Evolutionary conservation across 2,329 filamentous ascomycete genomes (phyloP), one percentile per base, ranked within the genome.

Genomic region (Arthrobotrys sinensis): DNA sequence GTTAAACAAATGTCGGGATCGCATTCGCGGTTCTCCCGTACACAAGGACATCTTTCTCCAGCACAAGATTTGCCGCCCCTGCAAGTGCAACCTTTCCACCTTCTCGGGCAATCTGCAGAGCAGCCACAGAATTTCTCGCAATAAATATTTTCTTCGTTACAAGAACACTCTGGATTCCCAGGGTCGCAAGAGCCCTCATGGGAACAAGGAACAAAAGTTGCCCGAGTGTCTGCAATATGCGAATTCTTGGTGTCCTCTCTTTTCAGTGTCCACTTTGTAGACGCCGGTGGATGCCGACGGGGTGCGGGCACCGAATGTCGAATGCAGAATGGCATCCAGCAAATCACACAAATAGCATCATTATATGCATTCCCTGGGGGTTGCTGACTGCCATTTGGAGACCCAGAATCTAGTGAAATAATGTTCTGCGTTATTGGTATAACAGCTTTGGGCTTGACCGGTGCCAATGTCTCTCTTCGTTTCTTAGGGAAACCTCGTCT

Each of bases 61-160:
- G 87, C 80, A 79, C 90, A 92, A 0, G 87, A 87, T 82, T 89
- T 88, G 67, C 91, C 92, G 5, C 85, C 85, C 0, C 85, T 85
- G 81, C 92, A 95, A 1, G 87, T 87, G 82, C 90, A 92, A 1
- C 90, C 90, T 0, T 89, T 91, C 80, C 91, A 92, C 73, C 90
- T 90, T 80, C 89, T 88, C 36, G 87, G 87, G 78, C 90, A 92
- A 14, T 89, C 87, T 2, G 87, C 86, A 0, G 88, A 88, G 81
- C 90, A 92, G 8, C 87, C 86, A 79, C 92, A 95, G 78, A 89
- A 90, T 80, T 91, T 91, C 80, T 94, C 92, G 82, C 92, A 95
- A 16, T 91, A 87, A 19, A 93, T 85, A 14, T 87, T 86, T 8
- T 88, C 86, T 57, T 86, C 83, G 14, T 89, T 90, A 81, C 92